A percentile compares a stretch with the other conserved stretches of the same genome.
phyloP scores from a whole-genome alignment of 345 rosid species.

The Atalantia buxifolia region DNA sequence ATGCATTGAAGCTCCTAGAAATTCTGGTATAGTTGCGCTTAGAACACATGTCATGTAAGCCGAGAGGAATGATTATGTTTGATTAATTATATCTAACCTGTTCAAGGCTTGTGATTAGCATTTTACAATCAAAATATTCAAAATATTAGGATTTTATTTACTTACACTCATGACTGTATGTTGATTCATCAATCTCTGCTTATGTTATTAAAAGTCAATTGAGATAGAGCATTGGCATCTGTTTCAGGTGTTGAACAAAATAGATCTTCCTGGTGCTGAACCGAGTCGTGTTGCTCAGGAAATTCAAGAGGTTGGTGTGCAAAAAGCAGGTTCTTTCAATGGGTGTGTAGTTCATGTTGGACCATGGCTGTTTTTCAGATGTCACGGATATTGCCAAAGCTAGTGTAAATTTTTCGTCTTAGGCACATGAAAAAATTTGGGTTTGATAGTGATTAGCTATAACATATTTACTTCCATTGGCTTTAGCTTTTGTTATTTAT shows the following conservation, averaged over 20 bases:
- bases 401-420: background rate
- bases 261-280: conserved; percentile 98
- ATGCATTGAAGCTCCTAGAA: background rate
- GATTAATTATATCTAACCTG: background rate
- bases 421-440: background rate
- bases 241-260: conserved; percentile 86
- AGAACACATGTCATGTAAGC: background rate
- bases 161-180: background rate
- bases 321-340: conserved; percentile 23
- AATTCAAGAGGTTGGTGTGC: conserved; percentile 93
- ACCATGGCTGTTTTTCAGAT: conserved; percentile 1
- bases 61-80: background rate
- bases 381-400: background rate
- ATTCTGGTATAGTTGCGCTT: background rate
- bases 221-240: background rate
- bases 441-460: background rate
- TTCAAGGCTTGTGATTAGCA: background rate
- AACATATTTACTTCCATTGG: background rate
- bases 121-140: background rate
- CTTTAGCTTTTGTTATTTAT: background rate
- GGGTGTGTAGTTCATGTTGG: conserved; percentile 29
- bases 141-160: background rate
- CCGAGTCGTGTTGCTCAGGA: conserved; percentile 77
- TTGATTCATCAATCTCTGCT: background rate
- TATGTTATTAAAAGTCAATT: background rate